Evolutionary conservation across 2,329 filamentous ascomycete species (phyloP).

Genomic region (Curvularia hawaiiensis): DNA sequence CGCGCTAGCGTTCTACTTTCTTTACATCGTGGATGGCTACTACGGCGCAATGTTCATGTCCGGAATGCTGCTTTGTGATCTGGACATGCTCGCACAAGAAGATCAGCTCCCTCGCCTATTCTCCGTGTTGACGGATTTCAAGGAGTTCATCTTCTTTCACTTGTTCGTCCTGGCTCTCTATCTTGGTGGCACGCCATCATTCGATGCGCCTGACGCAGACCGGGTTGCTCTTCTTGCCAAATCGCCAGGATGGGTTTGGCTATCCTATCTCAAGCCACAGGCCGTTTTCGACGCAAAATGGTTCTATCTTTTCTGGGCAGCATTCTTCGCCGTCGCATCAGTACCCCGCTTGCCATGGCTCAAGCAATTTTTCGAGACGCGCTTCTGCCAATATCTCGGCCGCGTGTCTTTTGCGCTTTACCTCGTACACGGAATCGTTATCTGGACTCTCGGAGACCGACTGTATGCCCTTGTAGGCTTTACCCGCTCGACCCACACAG

Average conservation of each 20-base stretch:
- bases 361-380: conserved; percentile 54
- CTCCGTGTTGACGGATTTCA: conserved; percentile 58
- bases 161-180: conserved; percentile 59
- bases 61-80: conserved; percentile 46
- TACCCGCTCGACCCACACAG: conserved; percentile 54
- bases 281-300: conserved; percentile 70
- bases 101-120: conserved; percentile 53
- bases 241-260: conserved; percentile 65
- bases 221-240: conserved; percentile 51
- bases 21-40: conserved; percentile 70
- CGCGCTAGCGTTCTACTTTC: conserved; percentile 65
- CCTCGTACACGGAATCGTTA: conserved; percentile 60
- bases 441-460: conserved; percentile 56
- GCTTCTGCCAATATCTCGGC: conserved; percentile 61
- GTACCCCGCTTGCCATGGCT: conserved; percentile 61
- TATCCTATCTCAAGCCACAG: conserved; percentile 67
- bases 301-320: conserved; percentile 70
- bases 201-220: conserved; percentile 50
- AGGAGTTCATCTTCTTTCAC: conserved; percentile 45
- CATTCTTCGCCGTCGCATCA: conserved; percentile 61
- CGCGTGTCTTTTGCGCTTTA: conserved; percentile 64
- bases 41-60: conserved; percentile 54
- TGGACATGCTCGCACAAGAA: conserved; percentile 40
- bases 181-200: conserved; percentile 65
- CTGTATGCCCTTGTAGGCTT: conserved; percentile 67